Evolutionary conservation across 257 asterid species (phyloP).

Genomic region (Striga asiatica): DNA sequence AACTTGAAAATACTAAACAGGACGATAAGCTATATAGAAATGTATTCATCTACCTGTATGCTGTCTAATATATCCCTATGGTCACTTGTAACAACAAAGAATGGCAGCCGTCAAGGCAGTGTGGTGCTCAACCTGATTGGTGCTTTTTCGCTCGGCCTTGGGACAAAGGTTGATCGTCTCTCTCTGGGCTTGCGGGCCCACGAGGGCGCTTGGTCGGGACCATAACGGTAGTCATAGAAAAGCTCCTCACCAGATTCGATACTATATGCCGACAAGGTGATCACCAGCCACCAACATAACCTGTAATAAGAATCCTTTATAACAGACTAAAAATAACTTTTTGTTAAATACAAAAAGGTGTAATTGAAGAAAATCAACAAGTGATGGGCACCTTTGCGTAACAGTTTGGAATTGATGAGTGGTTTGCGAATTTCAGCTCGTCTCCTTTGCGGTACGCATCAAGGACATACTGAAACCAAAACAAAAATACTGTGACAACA

Average conservation of each 20-base stretch:
- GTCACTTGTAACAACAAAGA: too few species aligned
- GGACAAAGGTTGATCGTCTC: constrained; percentile 38
- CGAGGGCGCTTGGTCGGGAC: constrained; percentile 83
- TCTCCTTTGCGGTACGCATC: constrained; percentile 97
- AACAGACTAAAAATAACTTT: constrained; percentile 9
- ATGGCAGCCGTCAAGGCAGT: too few species aligned
- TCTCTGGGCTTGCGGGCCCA: constrained; percentile 82
- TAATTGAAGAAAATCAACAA: not conserved
- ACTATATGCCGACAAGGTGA: constrained; percentile 89
- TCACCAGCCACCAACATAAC: constrained; percentile 92
- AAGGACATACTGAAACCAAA: constrained; percentile 76
- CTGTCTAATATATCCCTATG: too few species aligned
- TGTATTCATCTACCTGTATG: too few species aligned
- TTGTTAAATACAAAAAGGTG: too few species aligned
- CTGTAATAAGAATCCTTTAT: constrained; percentile 23
- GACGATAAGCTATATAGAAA: too few species aligned
- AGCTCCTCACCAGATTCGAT: constrained; percentile 82
- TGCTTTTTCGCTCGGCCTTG: constrained; percentile 85
- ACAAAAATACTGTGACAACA: constrained; percentile 1
- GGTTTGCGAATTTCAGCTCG: constrained; percentile 93
- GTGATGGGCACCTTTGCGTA: constrained; percentile 67
- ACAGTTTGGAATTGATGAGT: constrained; percentile 88
- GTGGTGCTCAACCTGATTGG: constrained; percentile 67
- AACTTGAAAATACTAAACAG: too few species aligned
- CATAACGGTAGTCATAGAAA: constrained; percentile 86